Conservation (phyloP, 2,329 filamentous ascomycete species). For the Diaporthe capsici region DNA sequence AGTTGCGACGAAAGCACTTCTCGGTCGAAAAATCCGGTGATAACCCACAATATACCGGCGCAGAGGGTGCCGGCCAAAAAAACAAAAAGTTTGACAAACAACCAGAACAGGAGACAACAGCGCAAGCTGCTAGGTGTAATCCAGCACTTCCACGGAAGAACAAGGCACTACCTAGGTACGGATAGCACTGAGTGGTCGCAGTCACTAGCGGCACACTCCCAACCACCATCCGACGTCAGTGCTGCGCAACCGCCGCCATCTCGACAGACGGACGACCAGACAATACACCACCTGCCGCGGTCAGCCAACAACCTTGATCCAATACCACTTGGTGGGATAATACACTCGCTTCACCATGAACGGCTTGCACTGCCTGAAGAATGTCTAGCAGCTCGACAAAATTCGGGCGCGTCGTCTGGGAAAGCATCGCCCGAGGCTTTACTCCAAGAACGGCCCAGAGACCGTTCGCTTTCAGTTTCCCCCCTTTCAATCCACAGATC, state of each 20-base stretch:
- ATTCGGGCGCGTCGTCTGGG: constrained; percentile 40
- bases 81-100: not conserved
- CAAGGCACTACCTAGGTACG: not conserved
- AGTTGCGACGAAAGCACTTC: constrained; percentile 4
- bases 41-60: constrained; percentile 17
- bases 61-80: not conserved
- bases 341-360: constrained; percentile 37
- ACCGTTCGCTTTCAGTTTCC: constrained; percentile 45
- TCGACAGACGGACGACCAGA: not conserved
- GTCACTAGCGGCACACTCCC: constrained; percentile 28
- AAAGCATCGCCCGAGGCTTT: constrained; percentile 36
- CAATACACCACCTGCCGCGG: not conserved
- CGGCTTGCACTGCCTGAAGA: constrained; percentile 13
- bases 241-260: not conserved
- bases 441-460: constrained; percentile 31
- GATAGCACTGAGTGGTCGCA: not conserved
- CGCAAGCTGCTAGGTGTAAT: not conserved
- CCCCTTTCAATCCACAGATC: constrained; percentile 47
- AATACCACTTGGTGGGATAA: not conserved
- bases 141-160: not conserved
- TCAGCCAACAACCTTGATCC: not conserved
- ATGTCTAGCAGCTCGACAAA: constrained; percentile 42
- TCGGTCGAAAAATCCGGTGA: constrained; percentile 26
- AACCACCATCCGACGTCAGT: constrained; percentile 36
- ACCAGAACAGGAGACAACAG: not conserved